Percentiles rank a stretch among this genome's conserved stretches.
Conservation (phyloP, 371 early-diverging fungal species). For the Rhizopus arrhizus region DNA sequence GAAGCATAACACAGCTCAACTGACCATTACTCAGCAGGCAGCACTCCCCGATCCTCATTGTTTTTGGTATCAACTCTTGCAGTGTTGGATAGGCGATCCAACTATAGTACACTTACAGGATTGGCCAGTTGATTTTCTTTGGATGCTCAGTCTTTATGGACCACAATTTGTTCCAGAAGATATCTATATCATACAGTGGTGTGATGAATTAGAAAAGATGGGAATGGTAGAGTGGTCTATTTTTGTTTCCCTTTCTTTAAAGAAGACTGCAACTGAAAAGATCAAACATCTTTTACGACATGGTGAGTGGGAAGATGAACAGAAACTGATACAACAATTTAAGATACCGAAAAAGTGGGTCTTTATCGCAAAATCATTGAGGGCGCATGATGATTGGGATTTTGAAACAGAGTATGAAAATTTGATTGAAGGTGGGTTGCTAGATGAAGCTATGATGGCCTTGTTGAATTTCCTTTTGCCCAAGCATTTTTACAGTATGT, state of each 20-base stretch:
- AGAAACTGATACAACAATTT: constrained; percentile 9
- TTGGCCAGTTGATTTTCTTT: constrained; percentile 27
- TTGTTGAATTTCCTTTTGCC: constrained; percentile 23
- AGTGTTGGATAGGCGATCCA: constrained; percentile 18
- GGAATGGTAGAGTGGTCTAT: constrained; percentile 21
- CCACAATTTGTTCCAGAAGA: not conserved
- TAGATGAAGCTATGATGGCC: constrained; percentile 15
- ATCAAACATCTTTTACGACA: constrained; percentile 13
- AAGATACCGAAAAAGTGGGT: constrained; percentile 19
- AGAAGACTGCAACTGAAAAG: not conserved
- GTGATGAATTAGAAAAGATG: constrained; percentile 15
- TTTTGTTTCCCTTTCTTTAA: constrained; percentile 15
- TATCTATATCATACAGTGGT: constrained; percentile 6
- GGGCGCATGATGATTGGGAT: constrained; percentile 32
- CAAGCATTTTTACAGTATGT: constrained; percentile 17
- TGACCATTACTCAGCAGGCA: constrained; percentile 1
- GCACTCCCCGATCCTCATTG: constrained; percentile 12
- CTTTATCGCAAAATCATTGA: constrained; percentile 19
- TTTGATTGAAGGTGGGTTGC: constrained; percentile 14
- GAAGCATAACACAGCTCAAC: constrained; percentile 4
- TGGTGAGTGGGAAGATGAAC: constrained; percentile 23
- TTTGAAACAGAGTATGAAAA: constrained; percentile 20
- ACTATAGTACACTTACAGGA: not conserved
- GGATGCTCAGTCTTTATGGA: constrained; percentile 18
- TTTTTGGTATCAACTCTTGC: constrained; percentile 29